Percentiles rank a stretch among this genome's conserved stretches.
Evolutionary conservation across 345 rosid species (phyloP).

Genomic region (Clarkia xantiana): DNA sequence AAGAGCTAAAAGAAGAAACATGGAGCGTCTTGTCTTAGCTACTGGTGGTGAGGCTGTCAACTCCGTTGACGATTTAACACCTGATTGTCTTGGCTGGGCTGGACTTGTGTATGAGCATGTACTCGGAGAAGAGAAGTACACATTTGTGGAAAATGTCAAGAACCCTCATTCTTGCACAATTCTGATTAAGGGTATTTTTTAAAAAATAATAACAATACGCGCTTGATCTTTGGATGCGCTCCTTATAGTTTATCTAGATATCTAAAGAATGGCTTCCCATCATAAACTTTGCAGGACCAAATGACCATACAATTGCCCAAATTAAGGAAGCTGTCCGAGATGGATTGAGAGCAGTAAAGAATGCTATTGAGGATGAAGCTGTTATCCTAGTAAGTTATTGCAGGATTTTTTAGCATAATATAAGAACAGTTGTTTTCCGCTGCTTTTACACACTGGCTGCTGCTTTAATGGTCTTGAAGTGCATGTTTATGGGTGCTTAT

Average conservation of each 20-base stretch:
- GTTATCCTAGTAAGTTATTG: slow-evolving; percentile 54
- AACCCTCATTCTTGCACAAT: slow-evolving; percentile 85
- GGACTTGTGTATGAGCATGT: slow-evolving; percentile 88
- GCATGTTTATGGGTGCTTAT: too few species aligned
- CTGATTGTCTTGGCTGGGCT: slow-evolving; percentile 95
- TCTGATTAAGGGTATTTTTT: slow-evolving; percentile 65
- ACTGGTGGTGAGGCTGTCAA: slow-evolving; percentile 98
- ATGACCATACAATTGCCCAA: slow-evolving; percentile 96
- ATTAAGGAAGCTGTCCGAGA: slow-evolving; percentile 96
- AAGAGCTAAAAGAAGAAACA: slow-evolving; percentile 97
- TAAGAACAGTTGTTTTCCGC: too few species aligned
- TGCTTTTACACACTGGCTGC: too few species aligned
- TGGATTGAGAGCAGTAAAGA: slow-evolving; percentile 92
- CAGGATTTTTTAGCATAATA: too few species aligned
- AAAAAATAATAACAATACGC: too few species aligned
- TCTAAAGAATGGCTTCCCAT: background rate
- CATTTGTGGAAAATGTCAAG: slow-evolving; percentile 92
- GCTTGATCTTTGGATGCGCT: too few species aligned
- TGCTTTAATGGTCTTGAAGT: too few species aligned
- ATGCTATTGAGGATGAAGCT: slow-evolving; percentile 87
- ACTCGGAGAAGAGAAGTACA: slow-evolving; percentile 93
- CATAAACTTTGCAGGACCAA: slow-evolving; percentile 50
- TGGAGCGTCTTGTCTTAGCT: slow-evolving; percentile 91
- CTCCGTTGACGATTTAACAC: slow-evolving; percentile 76
- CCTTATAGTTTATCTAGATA: background rate